Evolutionary conservation across 306 rosid genomes (phyloP).

Genomic region (Trichosanthes cucumerina): DNA sequence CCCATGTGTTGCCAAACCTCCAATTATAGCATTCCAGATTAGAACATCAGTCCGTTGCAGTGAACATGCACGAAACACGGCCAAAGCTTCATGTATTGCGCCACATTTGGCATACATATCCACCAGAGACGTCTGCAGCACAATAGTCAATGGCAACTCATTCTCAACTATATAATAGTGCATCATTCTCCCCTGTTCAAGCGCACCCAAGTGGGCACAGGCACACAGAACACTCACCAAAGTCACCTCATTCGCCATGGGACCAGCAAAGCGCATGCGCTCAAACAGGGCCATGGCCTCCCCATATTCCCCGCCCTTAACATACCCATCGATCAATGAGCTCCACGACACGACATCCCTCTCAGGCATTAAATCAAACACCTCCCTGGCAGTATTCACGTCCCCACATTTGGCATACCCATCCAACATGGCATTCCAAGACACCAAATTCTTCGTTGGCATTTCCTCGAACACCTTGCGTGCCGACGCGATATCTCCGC

Average conservation of each 20-base stretch:
- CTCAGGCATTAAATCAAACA: conserved; percentile 54
- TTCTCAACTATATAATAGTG: conserved; percentile 38
- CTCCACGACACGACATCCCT: conserved; percentile 73
- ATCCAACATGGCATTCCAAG: conserved; percentile 73
- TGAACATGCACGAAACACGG: conserved; percentile 29
- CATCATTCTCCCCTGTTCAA: conserved; percentile 50
- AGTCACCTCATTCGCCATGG: conserved; percentile 65
- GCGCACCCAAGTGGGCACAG: conserved; percentile 61
- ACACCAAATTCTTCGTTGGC: conserved; percentile 37
- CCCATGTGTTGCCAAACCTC: conserved; percentile 77
- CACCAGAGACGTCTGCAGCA: conserved; percentile 58
- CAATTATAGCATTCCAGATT: conserved; percentile 69
- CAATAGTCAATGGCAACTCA: conserved; percentile 40
- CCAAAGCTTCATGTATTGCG: conserved; percentile 56
- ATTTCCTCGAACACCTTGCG: conserved; percentile 42
- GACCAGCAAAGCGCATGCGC: conserved; percentile 36
- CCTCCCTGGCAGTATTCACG: conserved; percentile 33
- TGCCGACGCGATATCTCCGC: conserved; percentile 39
- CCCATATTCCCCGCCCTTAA: conserved; percentile 41
- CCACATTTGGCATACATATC: conserved; percentile 91
- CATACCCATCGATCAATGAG: conserved; percentile 61
- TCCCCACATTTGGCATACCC: conserved; percentile 71
- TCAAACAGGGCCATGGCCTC: conserved; percentile 53
- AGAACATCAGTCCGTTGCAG: conserved; percentile 46
- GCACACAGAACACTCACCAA: conserved; percentile 74